phyloP scores from a whole-genome alignment of 306 rosid species.

The Elaeagnus macrophylla region DNA sequence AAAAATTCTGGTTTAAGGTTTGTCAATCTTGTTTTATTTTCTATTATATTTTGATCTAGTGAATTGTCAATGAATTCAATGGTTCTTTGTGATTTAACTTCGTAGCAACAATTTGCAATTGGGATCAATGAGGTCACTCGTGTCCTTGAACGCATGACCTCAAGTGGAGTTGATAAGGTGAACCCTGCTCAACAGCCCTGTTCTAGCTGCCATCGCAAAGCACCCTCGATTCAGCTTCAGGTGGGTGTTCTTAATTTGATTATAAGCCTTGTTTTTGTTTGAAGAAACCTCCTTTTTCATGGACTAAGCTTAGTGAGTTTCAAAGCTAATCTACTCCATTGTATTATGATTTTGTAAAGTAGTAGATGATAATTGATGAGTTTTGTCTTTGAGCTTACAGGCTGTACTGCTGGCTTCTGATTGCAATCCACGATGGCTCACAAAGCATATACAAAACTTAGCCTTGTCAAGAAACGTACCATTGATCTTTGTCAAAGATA shows the following conservation, averaged over 20 bases:
- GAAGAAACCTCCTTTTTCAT: neutral
- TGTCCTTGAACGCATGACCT: constrained; percentile 74
- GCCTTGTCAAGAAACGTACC: constrained; percentile 68
- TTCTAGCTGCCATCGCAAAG: constrained; percentile 3
- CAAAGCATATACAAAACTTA: constrained; percentile 64
- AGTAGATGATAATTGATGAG: neutral
- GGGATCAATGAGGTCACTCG: constrained; percentile 84
- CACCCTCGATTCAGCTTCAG: constrained; percentile 47
- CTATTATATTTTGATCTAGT: neutral
- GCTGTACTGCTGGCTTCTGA: constrained; percentile 65
- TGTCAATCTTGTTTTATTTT: neutral
- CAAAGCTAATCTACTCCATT: neutral
- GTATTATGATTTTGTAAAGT: neutral
- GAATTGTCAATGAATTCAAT: too few relatives aligned
- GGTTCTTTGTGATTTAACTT: neutral
- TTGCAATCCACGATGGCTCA: constrained; percentile 63
- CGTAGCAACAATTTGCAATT: constrained; percentile 69
- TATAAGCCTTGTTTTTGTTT: neutral
- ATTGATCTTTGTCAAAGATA: constrained; percentile 50
- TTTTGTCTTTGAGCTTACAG: constrained; percentile 16
- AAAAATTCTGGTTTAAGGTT: constrained; percentile 77
- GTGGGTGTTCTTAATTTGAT: constrained; percentile 9
- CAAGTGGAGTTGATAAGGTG: constrained; percentile 17
- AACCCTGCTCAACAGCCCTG: neutral
- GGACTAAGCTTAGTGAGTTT: too few relatives aligned